A percentile compares a stretch with the other conserved stretches of the same genome.
These are phyloP conservation scores for Hanseniaspora guilliermondii DNA, from an alignment of 805 yeast genomes.

Conservation along the genomic window DNA sequence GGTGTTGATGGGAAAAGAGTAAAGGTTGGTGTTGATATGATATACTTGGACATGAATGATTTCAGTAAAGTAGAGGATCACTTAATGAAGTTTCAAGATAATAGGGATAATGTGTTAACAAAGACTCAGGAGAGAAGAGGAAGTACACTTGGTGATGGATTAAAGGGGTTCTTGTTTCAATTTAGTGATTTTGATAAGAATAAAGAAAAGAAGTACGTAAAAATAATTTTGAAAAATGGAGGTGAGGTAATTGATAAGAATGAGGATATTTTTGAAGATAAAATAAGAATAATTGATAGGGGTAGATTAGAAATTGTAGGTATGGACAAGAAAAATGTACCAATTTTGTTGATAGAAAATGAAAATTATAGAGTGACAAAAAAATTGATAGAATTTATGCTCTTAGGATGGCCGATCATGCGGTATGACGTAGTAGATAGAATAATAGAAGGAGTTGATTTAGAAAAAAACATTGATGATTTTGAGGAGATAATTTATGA, in stretches of 20 bases:
- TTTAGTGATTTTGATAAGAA: not conserved
- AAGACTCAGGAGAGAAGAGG: too few relatives aligned
- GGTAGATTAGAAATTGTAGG: not conserved
- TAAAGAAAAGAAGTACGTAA: not conserved
- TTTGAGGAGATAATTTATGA: not conserved
- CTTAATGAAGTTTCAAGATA: not conserved
- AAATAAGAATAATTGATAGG: not conserved
- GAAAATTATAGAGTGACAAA: not conserved
- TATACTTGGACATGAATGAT: not conserved
- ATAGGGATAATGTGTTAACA: not conserved
- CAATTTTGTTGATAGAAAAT: not conserved
- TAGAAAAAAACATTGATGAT: not conserved
- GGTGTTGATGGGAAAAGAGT: not conserved
- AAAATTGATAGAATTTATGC: not conserved
- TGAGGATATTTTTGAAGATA: not conserved
- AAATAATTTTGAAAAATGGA: not conserved
- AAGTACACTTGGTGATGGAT: not conserved
- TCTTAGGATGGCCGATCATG: constrained; percentile 2
- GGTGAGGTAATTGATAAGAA: not conserved
- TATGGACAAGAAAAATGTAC: not conserved
- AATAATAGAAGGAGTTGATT: not conserved
- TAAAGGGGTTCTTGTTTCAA: not conserved
- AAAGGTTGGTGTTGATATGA: not conserved
- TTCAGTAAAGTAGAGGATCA: not conserved
- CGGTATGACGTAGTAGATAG: not conserved